Percentiles rank a stretch among this genome's conserved stretches.
Conservation (phyloP, 192 early-diverging fungal genomes). For the Cetraspora pellucida region DNA sequence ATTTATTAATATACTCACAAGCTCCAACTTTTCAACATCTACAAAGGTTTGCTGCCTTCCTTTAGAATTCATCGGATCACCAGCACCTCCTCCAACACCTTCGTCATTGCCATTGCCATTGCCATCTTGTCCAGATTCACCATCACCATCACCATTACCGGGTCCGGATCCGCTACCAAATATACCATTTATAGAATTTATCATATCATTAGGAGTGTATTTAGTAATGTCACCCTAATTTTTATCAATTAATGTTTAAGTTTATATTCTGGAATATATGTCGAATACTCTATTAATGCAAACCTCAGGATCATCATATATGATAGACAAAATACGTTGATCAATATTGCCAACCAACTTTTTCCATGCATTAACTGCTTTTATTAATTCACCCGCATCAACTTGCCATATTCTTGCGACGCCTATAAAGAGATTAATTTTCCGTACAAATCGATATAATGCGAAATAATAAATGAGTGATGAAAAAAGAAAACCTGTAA, state of each 20-base stretch:
- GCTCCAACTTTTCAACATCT: conserved; percentile 54
- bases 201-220: conserved; percentile 26
- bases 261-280: no score
- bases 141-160: conserved; percentile 36
- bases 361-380: conserved; percentile 61
- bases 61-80: conserved; percentile 44
- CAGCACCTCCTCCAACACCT: conserved; percentile 47
- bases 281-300: not conserved
- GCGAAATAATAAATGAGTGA: not conserved
- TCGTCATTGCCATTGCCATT: conserved; percentile 43
- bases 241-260: no score
- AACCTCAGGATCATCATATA: conserved; percentile 57
- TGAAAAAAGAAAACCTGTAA: not conserved
- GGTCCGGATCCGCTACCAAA: conserved; percentile 27
- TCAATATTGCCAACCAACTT: conserved; percentile 62
- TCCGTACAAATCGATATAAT: not conserved
- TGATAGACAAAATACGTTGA: conserved; percentile 52
- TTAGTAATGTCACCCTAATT: conserved; percentile 36
- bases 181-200: conserved; percentile 14
- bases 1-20: conserved; percentile 46
- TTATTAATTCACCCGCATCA: conserved; percentile 53
- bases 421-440: conserved; percentile 14
- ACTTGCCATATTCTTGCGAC: conserved; percentile 63
- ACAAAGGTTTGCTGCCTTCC: conserved; percentile 59
- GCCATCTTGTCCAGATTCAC: conserved; percentile 39